Conservation (phyloP, 495 filamentous ascomycete genomes). For the Podospora australis region DNA sequence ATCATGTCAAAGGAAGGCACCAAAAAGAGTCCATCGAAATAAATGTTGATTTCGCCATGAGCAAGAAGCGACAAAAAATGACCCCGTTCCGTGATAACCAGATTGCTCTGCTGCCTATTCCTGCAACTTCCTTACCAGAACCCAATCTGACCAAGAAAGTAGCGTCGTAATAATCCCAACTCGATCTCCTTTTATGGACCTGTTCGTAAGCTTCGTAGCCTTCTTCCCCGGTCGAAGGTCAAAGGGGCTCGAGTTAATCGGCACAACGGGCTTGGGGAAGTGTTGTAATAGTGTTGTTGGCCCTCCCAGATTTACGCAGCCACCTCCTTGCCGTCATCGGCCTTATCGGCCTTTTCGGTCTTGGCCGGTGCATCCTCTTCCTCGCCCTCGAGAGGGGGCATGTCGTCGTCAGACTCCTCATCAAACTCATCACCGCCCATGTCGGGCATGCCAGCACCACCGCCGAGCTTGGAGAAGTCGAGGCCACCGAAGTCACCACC, state of each 20-base stretch:
- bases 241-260: not conserved
- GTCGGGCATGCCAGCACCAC: constrained; percentile 44
- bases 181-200: no score
- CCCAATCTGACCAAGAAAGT: no score
- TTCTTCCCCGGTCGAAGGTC: no score
- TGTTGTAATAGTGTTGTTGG: not conserved
- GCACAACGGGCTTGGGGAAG: not conserved
- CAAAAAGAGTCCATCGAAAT: no score
- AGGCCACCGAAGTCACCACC: constrained; percentile 62
- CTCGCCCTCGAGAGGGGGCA: constrained; percentile 36
- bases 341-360: not conserved
- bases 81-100: no score
- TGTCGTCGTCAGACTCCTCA: constrained; percentile 47
- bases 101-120: not conserved
- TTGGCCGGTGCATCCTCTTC: constrained; percentile 47
- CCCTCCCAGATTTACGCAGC: constrained; percentile 3
- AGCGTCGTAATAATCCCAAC: no score
- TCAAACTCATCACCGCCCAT: constrained; percentile 53
- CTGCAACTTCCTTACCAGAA: not conserved
- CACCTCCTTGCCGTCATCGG: constrained; percentile 17
- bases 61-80: no score
- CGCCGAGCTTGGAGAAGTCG: constrained; percentile 91
- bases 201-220: no score
- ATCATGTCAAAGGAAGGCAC: no score
- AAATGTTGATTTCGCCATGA: no score